Evolutionary conservation across 306 rosid species (phyloP), one percentile per base, ranked within the genome.

Genomic region (Glycine tomentella): DNA sequence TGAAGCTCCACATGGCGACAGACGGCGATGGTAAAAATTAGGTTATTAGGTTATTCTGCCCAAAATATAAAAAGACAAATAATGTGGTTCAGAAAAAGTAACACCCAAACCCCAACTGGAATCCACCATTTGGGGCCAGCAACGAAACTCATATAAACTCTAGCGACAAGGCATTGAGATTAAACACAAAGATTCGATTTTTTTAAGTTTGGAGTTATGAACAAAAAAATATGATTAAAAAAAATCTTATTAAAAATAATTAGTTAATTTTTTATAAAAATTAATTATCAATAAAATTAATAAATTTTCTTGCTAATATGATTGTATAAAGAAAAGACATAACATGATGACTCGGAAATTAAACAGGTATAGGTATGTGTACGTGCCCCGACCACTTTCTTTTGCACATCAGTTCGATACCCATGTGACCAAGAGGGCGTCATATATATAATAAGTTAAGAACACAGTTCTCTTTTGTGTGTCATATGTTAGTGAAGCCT

Each of bases 71-170:
- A 15, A 56, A 16, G 63, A 17, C 33, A 57, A 57, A 53, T 7
- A 17, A 20, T 0, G 38, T 57, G 15, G 42, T 12, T 63, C 4
- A 33, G 17, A 34, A 34, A 63, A 63, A 8, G 16, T 38, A 63
- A 6, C 9, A 0, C 16, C 69, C 44, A 62, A 12, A 0, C 40
- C 16, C 69, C 44, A 62, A 12, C 3, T 65, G 50, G 50, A 65
- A 2, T 65, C 71, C 71, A 65, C 33, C 50, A 65, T 65, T 38
- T 38, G 71, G 11, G 50, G 51, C 46, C 49, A 65, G 5, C 66
- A 59, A 10, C 52, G 13, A 49, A 49, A 49, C 14, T 49, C 12
- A 25, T 1, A 25, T 25, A 0, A n/a, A n/a, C n/a, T n/a, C n/a
- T n/a, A n/a, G n/a, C n/a, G n/a, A n/a, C n/a, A n/a, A n/a, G n/a